A percentile compares a stretch with the other conserved stretches of the same genome.
Evolutionary conservation across 2,329 filamentous ascomycete genomes (phyloP).

Genomic region (Dryadomyces quercus-mongolicae): DNA sequence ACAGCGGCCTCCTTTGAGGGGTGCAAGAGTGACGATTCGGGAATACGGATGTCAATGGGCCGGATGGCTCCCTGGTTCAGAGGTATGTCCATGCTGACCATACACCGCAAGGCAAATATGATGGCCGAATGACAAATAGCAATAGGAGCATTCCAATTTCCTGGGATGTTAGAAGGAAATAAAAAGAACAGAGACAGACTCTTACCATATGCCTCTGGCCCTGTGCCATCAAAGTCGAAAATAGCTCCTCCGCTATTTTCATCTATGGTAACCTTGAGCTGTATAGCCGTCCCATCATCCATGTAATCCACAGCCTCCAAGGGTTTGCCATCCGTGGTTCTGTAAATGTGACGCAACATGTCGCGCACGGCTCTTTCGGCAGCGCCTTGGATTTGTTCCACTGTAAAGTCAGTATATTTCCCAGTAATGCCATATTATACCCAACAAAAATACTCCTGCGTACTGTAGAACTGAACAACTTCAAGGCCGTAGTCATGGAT

Average conservation of each 20-base stretch:
- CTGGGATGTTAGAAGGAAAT: background rate
- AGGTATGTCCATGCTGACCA: conserved; percentile 24
- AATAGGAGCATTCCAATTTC: conserved; percentile 5
- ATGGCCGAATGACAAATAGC: conserved; percentile 18
- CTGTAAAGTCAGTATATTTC: background rate
- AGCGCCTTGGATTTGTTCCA: conserved; percentile 65
- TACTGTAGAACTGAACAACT: conserved; percentile 34
- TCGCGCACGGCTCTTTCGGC: conserved; percentile 61
- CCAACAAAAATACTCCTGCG: background rate
- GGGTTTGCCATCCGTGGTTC: conserved; percentile 31
- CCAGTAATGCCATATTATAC: background rate
- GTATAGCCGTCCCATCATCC: conserved; percentile 25
- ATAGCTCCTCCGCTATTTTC: conserved; percentile 18
- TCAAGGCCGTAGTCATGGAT: conserved; percentile 53
- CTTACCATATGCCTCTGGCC: conserved; percentile 21
- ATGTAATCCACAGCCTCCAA: conserved; percentile 24
- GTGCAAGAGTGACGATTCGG: conserved; percentile 20
- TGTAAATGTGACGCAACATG: conserved; percentile 51
- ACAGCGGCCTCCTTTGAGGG: conserved; percentile 15
- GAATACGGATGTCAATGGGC: conserved; percentile 22
- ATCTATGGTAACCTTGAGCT: conserved; percentile 20
- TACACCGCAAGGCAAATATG: conserved; percentile 25
- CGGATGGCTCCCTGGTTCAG: conserved; percentile 26
- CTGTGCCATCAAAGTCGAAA: conserved; percentile 25
- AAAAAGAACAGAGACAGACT: conserved; percentile 2